A percentile compares a stretch with the other conserved stretches of the same genome.
phyloP scores from a whole-genome alignment of 225 moss, liverwort and hornwort genomes.

The Takakia lepidozioides region DNA sequence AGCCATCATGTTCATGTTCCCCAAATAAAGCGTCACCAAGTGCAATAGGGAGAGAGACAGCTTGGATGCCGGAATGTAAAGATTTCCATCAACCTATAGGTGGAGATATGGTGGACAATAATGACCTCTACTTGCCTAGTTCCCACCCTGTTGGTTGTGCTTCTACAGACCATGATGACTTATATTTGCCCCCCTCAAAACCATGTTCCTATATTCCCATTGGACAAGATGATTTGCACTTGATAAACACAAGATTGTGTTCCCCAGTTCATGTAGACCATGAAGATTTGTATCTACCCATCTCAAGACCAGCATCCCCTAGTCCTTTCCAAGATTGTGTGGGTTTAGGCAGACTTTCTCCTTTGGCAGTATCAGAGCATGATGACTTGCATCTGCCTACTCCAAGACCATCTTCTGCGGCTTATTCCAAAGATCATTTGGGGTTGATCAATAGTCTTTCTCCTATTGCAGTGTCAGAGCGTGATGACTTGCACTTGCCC shows the following conservation, averaged over 20 bases:
- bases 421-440: not conserved
- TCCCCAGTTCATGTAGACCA: slow-evolving; percentile 4
- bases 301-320: not conserved
- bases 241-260: slow-evolving; percentile 26
- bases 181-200: not conserved
- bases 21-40: no score
- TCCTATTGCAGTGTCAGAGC: not conserved
- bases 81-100: not conserved
- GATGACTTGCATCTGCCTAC: slow-evolving; percentile 1
- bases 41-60: not conserved
- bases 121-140: not conserved
- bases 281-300: slow-evolving; percentile 1
- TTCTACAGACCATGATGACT: not conserved
- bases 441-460: not conserved
- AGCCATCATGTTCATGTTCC: no score
- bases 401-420: not conserved
- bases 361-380: not conserved
- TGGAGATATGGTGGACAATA: not conserved
- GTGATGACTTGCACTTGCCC: not conserved
- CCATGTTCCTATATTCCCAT: no score
- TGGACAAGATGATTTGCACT: slow-evolving; percentile 38
- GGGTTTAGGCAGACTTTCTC: not conserved
- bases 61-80: not conserved
- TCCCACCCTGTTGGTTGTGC: not conserved
- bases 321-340: not conserved